Percentiles rank a stretch among this genome's conserved stretches.
Evolutionary conservation across 2,329 filamentous ascomycete genomes (phyloP).

Genomic region (Bertia moriformis): DNA sequence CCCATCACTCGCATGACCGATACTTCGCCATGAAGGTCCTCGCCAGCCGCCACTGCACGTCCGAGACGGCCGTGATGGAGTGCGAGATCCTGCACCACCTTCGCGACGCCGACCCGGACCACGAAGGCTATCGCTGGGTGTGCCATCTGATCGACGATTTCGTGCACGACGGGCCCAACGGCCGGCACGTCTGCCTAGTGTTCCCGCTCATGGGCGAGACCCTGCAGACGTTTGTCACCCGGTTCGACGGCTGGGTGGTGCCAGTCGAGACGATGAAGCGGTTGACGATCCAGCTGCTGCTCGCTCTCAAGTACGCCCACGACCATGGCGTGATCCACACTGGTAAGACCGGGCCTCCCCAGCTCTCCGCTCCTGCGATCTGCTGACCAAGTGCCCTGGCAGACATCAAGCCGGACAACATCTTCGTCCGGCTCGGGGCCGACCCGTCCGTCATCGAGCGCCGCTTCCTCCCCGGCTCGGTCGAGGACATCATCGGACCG

Average conservation of each 20-base stretch:
- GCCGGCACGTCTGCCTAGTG: slow-evolving; percentile 13
- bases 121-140: slow-evolving; percentile 3
- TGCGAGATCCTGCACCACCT: slow-evolving; percentile 7
- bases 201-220: slow-evolving; percentile 15
- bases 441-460: slow-evolving; percentile 6
- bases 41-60: slow-evolving; percentile 3
- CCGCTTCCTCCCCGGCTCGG: slow-evolving; percentile 5
- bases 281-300: slow-evolving; percentile 7
- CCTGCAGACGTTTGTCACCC: slow-evolving; percentile 6
- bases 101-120: slow-evolving; percentile 2
- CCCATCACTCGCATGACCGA: too few species aligned
- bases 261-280: slow-evolving; percentile 5
- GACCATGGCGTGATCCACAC: slow-evolving; percentile 9
- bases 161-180: slow-evolving; percentile 14
- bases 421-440: slow-evolving; percentile 2
- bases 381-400: too few species aligned
- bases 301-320: slow-evolving; percentile 7
- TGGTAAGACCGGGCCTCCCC: slow-evolving; percentile 4
- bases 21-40: slow-evolving; percentile 13
- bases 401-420: slow-evolving; percentile 12
- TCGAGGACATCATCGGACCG: slow-evolving; percentile 5
- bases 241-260: slow-evolving; percentile 6
- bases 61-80: slow-evolving; percentile 8
- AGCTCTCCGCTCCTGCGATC: too few species aligned
- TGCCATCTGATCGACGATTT: slow-evolving; percentile 12